Conservation (phyloP, 805 yeast species). For the Yarrowia sp. region DNA sequence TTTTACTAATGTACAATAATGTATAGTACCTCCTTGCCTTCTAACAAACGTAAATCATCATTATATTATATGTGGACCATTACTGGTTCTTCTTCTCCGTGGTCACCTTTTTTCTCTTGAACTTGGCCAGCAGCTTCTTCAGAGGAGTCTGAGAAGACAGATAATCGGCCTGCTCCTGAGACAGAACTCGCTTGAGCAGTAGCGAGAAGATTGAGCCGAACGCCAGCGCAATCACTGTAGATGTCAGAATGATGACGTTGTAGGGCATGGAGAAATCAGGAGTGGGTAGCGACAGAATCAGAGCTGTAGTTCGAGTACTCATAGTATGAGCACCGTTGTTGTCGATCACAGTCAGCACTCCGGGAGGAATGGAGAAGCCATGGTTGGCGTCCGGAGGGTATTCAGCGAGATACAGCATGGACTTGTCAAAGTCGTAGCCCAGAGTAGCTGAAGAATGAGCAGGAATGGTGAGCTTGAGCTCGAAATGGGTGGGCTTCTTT, state of each 20-base stretch:
- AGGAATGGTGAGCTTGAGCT: conserved; percentile 70
- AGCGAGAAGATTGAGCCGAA: conserved; percentile 88
- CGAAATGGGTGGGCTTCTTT: conserved; percentile 80
- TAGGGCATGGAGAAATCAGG: conserved; percentile 99
- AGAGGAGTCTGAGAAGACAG: conserved; percentile 30
- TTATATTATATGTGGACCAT: conserved; percentile 5
- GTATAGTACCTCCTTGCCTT: neutral
- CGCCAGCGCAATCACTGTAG: conserved; percentile 89
- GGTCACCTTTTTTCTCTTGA: conserved; percentile 32
- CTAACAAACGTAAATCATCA: conserved; percentile 21
- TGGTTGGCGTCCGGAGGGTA: conserved; percentile 99
- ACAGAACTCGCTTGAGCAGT: conserved; percentile 72
- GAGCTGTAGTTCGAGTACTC: conserved; percentile 77
- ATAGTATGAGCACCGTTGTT: conserved; percentile 42
- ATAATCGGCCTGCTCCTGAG: conserved; percentile 64
- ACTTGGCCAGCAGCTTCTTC: conserved; percentile 30
- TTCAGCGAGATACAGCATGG: conserved; percentile 81
- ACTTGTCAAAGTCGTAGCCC: conserved; percentile 84
- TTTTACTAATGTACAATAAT: neutral
- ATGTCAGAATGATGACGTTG: conserved; percentile 91
- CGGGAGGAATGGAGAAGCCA: conserved; percentile 94
- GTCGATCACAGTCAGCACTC: conserved; percentile 67
- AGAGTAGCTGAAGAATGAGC: conserved; percentile 64
- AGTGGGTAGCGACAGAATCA: conserved; percentile 85
- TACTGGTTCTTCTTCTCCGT: conserved; percentile 35